Evolutionary conservation across 2,329 filamentous ascomycete genomes (phyloP).

Genomic region (Fusarium piperis): DNA sequence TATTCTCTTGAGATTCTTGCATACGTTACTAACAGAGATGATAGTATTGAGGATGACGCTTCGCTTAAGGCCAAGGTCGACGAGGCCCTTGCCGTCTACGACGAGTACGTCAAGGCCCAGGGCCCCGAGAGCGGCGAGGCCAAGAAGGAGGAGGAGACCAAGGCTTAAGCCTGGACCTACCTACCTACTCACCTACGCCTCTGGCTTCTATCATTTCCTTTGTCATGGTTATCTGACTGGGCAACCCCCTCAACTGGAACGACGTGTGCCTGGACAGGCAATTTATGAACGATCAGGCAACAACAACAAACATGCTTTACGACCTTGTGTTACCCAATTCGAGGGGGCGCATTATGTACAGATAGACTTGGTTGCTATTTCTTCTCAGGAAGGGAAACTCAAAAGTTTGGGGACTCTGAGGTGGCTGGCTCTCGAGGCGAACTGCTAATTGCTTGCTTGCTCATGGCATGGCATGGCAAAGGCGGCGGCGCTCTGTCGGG

Average conservation of each 20-base stretch:
- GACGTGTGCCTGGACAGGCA: constrained; percentile 36
- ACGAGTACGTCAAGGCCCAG: constrained; percentile 97
- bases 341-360: constrained; percentile 51
- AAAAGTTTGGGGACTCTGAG: constrained; percentile 48
- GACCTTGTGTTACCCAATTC: constrained; percentile 39
- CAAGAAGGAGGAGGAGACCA: constrained; percentile 61
- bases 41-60: constrained; percentile 87
- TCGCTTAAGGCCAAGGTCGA: constrained; percentile 96
- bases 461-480: constrained; percentile 14
- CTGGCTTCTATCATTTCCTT: constrained; percentile 40
- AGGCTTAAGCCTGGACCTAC: constrained; percentile 48
- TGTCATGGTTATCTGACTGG: constrained; percentile 44
- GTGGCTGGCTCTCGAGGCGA: constrained; percentile 40
- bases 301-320: constrained; percentile 42
- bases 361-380: constrained; percentile 55
- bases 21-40: constrained; percentile 19
- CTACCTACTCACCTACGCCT: not conserved
- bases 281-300: constrained; percentile 39
- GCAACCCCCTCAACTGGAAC: constrained; percentile 40
- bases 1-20: constrained; percentile 20
- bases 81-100: constrained; percentile 95
- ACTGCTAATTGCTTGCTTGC: constrained; percentile 27
- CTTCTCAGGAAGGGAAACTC: constrained; percentile 49
- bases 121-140: constrained; percentile 51
- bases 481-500: constrained; percentile 35